These are phyloP conservation scores for Hortiboletus campestris DNA, from an alignment of 768 basidiomycete genomes.

Conservation along the genomic window DNA sequence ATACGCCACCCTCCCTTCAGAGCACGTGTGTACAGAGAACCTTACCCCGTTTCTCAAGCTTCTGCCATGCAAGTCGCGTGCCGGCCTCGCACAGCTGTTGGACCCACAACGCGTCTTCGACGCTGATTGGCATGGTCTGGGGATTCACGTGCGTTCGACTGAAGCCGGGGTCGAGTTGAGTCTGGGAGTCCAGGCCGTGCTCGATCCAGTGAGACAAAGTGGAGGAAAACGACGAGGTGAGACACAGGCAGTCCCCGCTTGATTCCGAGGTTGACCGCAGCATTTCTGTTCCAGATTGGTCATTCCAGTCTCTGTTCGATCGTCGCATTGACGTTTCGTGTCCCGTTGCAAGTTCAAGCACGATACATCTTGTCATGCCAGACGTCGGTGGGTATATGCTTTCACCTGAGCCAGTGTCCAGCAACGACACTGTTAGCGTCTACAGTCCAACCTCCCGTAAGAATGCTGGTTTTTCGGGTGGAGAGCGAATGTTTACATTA, in stretches of 20 bases:
- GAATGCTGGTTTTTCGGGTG: neutral
- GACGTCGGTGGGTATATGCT: slow-evolving; percentile 42
- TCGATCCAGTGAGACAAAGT: slow-evolving; percentile 67
- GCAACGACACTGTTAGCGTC: slow-evolving; percentile 36
- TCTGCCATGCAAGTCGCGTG: slow-evolving; percentile 86
- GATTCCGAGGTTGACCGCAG: neutral
- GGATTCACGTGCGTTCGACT: slow-evolving; percentile 70
- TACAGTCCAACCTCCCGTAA: slow-evolving; percentile 53
- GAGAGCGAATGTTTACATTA: neutral
- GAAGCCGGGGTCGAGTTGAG: slow-evolving; percentile 60
- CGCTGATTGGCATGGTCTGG: slow-evolving; percentile 89
- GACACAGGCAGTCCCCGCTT: neutral
- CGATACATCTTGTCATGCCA: slow-evolving; percentile 50
- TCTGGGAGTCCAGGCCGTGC: slow-evolving; percentile 72
- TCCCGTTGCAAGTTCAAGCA: slow-evolving; percentile 65
- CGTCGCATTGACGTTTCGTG: slow-evolving; percentile 62
- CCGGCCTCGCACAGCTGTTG: slow-evolving; percentile 79
- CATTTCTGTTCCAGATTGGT: slow-evolving; percentile 58
- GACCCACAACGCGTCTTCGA: slow-evolving; percentile 87
- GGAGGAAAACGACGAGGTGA: slow-evolving; percentile 55
- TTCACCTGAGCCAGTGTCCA: slow-evolving; percentile 47
- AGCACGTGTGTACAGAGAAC: slow-evolving; percentile 96
- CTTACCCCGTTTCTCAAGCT: slow-evolving; percentile 94
- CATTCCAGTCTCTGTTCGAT: slow-evolving; percentile 65
- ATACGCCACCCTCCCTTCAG: slow-evolving; percentile 76